Evolutionary conservation across 1,139 yeast genomes (phyloP).

Genomic region (Hansenula lynferdii): DNA sequence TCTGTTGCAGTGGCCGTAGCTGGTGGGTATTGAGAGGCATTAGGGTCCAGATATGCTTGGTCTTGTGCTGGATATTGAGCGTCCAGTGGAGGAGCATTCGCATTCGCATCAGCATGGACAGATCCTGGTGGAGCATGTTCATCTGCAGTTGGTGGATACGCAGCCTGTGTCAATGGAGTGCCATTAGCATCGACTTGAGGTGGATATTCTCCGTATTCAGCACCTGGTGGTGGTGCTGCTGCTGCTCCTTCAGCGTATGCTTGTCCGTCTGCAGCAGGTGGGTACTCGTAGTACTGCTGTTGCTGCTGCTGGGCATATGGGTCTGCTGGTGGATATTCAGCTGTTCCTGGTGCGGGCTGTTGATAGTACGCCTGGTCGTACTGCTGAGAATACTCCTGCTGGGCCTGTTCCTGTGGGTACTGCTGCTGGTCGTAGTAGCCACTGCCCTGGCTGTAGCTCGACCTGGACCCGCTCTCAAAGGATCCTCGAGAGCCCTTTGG

Average conservation of each 20-base stretch:
- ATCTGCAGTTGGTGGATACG: too few relatives aligned
- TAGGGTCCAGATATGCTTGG: too few relatives aligned
- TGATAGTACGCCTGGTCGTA: background rate
- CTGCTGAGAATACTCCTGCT: too few relatives aligned
- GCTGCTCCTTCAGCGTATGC: background rate
- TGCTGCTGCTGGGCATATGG: background rate
- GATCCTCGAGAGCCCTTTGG: background rate
- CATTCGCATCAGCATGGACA: background rate
- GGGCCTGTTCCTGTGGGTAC: background rate
- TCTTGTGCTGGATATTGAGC: slow-evolving; percentile 1
- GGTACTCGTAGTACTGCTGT: background rate
- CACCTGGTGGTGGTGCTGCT: background rate
- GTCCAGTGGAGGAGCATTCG: background rate
- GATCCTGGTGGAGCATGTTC: background rate
- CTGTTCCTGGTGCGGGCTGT: slow-evolving; percentile 1
- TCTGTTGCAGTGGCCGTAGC: too few relatives aligned
- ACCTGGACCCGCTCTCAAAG: background rate
- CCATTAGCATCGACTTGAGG: background rate
- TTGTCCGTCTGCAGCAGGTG: background rate
- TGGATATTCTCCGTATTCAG: background rate
- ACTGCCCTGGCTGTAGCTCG: background rate
- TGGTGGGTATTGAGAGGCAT: too few relatives aligned
- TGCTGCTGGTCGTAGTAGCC: too few relatives aligned
- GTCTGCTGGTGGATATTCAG: slow-evolving; percentile 2
- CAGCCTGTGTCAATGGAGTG: too few relatives aligned